These are phyloP conservation scores for Quercus mongolica DNA, from an alignment of 306 rosid genomes.

Conservation along the genomic window DNA sequence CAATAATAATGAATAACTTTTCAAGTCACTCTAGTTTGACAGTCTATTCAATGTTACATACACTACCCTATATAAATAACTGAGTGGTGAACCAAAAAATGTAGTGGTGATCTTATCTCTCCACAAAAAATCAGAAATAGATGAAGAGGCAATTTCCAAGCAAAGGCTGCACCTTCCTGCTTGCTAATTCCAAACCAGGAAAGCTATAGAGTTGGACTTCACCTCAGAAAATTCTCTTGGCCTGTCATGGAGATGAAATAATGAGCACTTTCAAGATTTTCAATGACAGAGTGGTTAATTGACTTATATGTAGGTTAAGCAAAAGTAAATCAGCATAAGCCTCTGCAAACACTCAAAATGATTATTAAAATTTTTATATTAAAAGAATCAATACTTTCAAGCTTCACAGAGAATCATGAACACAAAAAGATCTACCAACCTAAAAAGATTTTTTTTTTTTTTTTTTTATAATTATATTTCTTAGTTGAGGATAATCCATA, in stretches of 20 bases:
- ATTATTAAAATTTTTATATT: background rate
- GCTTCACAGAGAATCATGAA: no score
- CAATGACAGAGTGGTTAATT: slow-evolving; percentile 6
- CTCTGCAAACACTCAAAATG: slow-evolving; percentile 7
- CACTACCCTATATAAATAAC: background rate
- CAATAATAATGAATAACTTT: background rate
- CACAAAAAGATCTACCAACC: no score
- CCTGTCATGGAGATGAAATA: slow-evolving; percentile 44
- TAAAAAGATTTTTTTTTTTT: no score
- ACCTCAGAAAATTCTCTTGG: slow-evolving; percentile 49
- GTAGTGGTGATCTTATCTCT: background rate
- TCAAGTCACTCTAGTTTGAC: slow-evolving; percentile 14
- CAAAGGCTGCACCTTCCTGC: slow-evolving; percentile 1
- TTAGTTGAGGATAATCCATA: background rate
- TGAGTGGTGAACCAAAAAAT: slow-evolving; percentile 6
- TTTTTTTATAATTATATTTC: background rate
- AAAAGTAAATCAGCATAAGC: slow-evolving; percentile 1
- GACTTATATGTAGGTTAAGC: background rate
- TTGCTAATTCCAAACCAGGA: slow-evolving; percentile 16
- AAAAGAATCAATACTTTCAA: no score
- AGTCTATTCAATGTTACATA: slow-evolving; percentile 8
- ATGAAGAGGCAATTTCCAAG: slow-evolving; percentile 19
- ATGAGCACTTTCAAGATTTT: slow-evolving; percentile 20
- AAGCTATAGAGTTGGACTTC: slow-evolving; percentile 13
- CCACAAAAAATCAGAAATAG: background rate